Evolutionary conservation across 371 early-diverging fungal genomes (phyloP), one percentile per base, ranked within the genome.

Genomic region (Mortierella sp.): DNA sequence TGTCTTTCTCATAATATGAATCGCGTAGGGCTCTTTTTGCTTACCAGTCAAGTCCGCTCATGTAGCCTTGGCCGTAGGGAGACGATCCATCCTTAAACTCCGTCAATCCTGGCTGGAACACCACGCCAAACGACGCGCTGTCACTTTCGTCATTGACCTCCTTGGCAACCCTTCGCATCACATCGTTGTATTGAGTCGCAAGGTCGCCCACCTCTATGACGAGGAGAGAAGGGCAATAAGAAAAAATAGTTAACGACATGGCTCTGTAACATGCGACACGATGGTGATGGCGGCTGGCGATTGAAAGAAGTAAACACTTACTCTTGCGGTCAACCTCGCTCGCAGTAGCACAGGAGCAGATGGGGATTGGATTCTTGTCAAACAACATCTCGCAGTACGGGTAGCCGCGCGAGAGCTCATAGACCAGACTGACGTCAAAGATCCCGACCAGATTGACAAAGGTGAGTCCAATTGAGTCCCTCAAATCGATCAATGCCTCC

Each of bases 41-140:
- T 73, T 89, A 91, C 91, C 91, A 95, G 79, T 95, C 94, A 67
- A 92, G 82, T 5, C 92, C 91, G 72, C 93, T 93, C 75, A 94
- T 77, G 82, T 89, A 93, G 14, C 90, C 82, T 77, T 93, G 90
- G 28, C 91, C 89, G 69, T 88, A 92, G 19, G 90, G 86, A 28
- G 89, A 88, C 5, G 92, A 87, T 3, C 82, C 72, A 14, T 79
- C 61, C 53, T 89, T 89, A 75, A 93, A 92, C n/a, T 86, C 78
- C 8, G 89, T 88, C 74, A 95, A 88, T 3, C 90, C 90, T 31
- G 95, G 95, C 72, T 95, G 93, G 48, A 90, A 91, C 5, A 88
- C 87, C 2, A 95, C 88, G n/a, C 91, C 90, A 80, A 93, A 95
- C 5, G 87, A 73, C 50, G 83, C 78, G 9, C 81, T 77, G 53